Conservation (phyloP, 1,284 basidiomycete species). For the Puccinia horiana region DNA sequence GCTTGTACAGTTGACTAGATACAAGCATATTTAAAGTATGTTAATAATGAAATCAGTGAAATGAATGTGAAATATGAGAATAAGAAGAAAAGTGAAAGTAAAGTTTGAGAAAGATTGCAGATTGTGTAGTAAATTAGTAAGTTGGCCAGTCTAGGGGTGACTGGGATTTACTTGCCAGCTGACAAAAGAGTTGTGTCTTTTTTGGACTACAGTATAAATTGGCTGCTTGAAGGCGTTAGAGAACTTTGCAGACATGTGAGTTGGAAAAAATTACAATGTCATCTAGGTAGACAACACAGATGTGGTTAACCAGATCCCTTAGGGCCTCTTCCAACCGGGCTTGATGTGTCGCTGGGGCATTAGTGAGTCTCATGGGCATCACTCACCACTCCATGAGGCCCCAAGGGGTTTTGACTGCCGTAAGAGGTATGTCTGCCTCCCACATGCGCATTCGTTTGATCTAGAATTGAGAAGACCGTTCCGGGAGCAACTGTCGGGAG, state of each 20-base stretch:
- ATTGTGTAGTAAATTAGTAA: too few relatives aligned
- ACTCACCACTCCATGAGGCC: slow-evolving; percentile 60
- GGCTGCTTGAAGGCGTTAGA: background rate
- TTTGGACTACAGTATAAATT: slow-evolving; percentile 18
- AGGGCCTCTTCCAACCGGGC: slow-evolving; percentile 48
- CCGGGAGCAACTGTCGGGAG: background rate
- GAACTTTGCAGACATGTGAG: background rate
- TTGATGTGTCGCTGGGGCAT: slow-evolving; percentile 59
- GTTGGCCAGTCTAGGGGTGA: too few relatives aligned
- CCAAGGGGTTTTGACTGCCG: slow-evolving; percentile 60
- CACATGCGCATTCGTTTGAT: slow-evolving; percentile 62
- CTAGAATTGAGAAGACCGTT: slow-evolving; percentile 59
- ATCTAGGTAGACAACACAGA: too few relatives aligned
- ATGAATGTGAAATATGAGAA: too few relatives aligned
- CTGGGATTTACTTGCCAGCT: too few relatives aligned
- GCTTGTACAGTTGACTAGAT: too few relatives aligned
- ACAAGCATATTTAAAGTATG: too few relatives aligned
- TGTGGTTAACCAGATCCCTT: background rate
- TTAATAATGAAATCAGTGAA: too few relatives aligned
- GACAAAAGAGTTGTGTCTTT: too few relatives aligned
- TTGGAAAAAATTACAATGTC: background rate
- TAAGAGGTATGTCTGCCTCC: slow-evolving; percentile 59
- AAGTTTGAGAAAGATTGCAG: too few relatives aligned
- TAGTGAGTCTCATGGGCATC: slow-evolving; percentile 61
- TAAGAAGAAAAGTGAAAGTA: too few relatives aligned